These are phyloP conservation scores for Starmerella geochares DNA, from an alignment of 805 yeast species.

Conservation along the genomic window DNA sequence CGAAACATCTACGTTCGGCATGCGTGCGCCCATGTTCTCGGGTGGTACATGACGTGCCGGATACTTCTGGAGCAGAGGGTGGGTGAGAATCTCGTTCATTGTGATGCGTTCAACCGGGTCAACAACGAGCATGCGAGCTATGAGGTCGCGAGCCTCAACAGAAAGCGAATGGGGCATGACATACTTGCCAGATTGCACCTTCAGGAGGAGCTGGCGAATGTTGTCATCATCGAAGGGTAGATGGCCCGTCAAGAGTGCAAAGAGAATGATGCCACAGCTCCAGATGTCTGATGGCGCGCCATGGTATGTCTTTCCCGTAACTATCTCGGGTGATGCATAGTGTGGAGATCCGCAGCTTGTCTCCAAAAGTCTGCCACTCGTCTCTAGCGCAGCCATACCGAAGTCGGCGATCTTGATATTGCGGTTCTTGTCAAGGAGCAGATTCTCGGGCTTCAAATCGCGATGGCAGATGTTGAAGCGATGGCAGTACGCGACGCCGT, in stretches of 20 bases:
- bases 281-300: slow-evolving; percentile 96
- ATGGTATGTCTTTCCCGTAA: slow-evolving; percentile 87
- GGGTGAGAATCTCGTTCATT: slow-evolving; percentile 63
- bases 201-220: slow-evolving; percentile 71
- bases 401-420: slow-evolving; percentile 96
- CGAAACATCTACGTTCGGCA: slow-evolving; percentile 24
- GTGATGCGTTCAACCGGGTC: slow-evolving; percentile 72
- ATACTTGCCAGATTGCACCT: slow-evolving; percentile 84
- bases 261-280: slow-evolving; percentile 94
- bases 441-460: slow-evolving; percentile 74
- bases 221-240: slow-evolving; percentile 95
- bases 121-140: slow-evolving; percentile 68
- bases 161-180: slow-evolving; percentile 73
- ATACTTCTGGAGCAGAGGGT: slow-evolving; percentile 74
- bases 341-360: slow-evolving; percentile 98
- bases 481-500: slow-evolving; percentile 76
- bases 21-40: slow-evolving; percentile 16
- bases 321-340: slow-evolving; percentile 96
- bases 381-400: slow-evolving; percentile 97
- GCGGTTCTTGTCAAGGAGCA: slow-evolving; percentile 66
- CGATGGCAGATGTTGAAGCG: slow-evolving; percentile 81
- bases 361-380: slow-evolving; percentile 68
- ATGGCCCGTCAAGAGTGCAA: slow-evolving; percentile 89
- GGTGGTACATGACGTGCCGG: slow-evolving; percentile 26
- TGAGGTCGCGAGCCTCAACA: slow-evolving; percentile 76